These are phyloP conservation scores for Primulina eburnea DNA, from an alignment of 257 asterid species.

Conservation along the genomic window DNA sequence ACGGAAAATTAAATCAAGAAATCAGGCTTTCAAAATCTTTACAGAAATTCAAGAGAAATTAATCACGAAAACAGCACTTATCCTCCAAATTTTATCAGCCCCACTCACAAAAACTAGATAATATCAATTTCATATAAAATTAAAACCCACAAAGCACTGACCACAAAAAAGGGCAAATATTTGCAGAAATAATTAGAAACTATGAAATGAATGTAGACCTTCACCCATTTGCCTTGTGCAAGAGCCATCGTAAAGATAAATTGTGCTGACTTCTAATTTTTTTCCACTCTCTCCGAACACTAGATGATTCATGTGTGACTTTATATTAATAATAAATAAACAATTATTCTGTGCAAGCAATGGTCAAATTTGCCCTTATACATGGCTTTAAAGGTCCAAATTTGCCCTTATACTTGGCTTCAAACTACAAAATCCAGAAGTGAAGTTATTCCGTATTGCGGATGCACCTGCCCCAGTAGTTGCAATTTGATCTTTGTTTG, in stretches of 20 bases:
- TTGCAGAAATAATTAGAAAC: neutral
- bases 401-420: no score
- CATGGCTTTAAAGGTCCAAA: no score
- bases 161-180: neutral
- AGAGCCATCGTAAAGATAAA: slow-evolving; percentile 35
- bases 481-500: no score
- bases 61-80: neutral
- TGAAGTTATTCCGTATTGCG: no score
- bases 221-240: slow-evolving; percentile 51
- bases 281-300: neutral
- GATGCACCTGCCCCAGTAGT: no score
- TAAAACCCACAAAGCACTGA: slow-evolving; percentile 1
- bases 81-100: no score
- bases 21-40: neutral
- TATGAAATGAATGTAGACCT: slow-evolving; percentile 30
- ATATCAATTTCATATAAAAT: neutral
- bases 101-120: neutral
- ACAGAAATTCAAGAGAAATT: neutral
- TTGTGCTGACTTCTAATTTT: neutral
- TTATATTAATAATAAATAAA: no score
- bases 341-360: no score
- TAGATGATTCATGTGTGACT: no score
- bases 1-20: neutral
- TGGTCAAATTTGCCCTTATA: no score
- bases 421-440: no score